A percentile compares a stretch with the other conserved stretches of the same genome.
These are phyloP conservation scores for Lepidium africanum DNA, from an alignment of 345 rosid genomes.

Conservation along the genomic window DNA sequence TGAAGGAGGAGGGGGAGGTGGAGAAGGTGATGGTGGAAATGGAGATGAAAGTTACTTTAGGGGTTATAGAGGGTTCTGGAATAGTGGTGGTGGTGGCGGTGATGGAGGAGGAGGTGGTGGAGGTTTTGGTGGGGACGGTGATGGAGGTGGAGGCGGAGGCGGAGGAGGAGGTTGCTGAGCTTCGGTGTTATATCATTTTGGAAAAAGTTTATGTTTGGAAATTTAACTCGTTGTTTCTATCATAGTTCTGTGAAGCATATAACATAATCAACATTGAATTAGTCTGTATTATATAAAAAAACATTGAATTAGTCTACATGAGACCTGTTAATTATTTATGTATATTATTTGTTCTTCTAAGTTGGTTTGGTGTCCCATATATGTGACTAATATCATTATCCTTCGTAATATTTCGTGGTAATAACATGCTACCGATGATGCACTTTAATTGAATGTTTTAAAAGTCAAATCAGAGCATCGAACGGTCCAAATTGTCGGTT, in stretches of 20 bases:
- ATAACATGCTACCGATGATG: neutral
- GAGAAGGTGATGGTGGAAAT: neutral
- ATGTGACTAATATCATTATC: neutral
- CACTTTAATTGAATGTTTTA: neutral
- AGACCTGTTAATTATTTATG: too few relatives aligned
- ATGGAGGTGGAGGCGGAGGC: neutral
- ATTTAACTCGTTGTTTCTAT: too few relatives aligned
- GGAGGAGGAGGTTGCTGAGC: neutral
- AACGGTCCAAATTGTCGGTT: neutral
- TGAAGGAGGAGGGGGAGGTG: neutral
- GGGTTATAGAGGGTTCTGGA: neutral
- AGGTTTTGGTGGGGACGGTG: neutral
- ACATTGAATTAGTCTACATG: too few relatives aligned
- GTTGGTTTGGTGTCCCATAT: too few relatives aligned
- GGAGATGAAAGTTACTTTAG: neutral
- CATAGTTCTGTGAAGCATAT: too few relatives aligned
- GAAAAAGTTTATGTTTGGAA: too few relatives aligned
- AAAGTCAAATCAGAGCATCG: neutral
- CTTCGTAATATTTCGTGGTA: neutral
- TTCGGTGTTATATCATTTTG: too few relatives aligned
- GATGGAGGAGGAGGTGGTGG: neutral
- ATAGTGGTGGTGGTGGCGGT: neutral
- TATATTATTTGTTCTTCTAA: too few relatives aligned
- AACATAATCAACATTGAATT: too few relatives aligned
- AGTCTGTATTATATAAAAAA: too few relatives aligned